A percentile compares a stretch with the other conserved stretches of the same genome.
Evolutionary conservation across 805 yeast species (phyloP).

Genomic region (Lipomyces yamadae): DNA sequence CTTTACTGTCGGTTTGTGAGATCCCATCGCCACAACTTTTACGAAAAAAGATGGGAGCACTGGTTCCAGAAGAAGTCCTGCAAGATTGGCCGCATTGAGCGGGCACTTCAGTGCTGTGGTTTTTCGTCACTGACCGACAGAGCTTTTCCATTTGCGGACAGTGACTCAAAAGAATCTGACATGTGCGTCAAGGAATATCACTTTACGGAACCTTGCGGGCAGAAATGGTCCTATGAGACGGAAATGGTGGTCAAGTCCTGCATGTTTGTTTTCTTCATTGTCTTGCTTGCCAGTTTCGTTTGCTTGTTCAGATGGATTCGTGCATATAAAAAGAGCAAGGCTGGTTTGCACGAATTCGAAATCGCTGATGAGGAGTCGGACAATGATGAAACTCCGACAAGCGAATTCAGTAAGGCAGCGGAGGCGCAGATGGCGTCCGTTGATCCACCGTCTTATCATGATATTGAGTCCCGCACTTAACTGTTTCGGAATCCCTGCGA

Average conservation of each 20-base stretch:
- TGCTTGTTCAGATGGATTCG: background rate
- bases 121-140: background rate
- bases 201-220: background rate
- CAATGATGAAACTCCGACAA: background rate
- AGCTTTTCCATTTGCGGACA: background rate
- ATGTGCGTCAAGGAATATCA: background rate
- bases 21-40: background rate
- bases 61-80: background rate
- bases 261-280: background rate
- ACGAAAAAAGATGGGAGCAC: background rate
- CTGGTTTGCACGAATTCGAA: background rate
- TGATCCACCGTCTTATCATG: too few relatives aligned
- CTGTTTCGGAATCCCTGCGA: too few relatives aligned
- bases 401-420: background rate
- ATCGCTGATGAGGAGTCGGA: background rate
- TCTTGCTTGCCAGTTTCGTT: background rate
- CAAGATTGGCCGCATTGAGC: background rate
- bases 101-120: conserved; percentile 2
- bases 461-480: too few relatives aligned
- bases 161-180: background rate
- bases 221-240: background rate
- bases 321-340: background rate
- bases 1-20: background rate
- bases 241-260: conserved; percentile 1
- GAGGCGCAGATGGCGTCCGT: too few relatives aligned